Conservation (phyloP, 2,329 filamentous ascomycete genomes). For the Xylaria digitata region DNA sequence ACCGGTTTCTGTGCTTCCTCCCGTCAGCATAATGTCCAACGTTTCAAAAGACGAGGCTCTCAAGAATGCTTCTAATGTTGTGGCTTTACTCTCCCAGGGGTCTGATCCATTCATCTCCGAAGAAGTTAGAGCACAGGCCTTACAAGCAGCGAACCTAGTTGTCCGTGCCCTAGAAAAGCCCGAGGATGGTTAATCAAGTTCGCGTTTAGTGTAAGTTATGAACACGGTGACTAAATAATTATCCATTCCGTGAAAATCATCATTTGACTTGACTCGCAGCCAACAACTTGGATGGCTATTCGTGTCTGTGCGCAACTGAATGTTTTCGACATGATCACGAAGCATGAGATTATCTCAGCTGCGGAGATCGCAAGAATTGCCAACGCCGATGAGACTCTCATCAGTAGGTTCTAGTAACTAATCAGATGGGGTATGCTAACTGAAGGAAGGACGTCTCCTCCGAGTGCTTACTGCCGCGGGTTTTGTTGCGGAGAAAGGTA, state of each 20-base stretch:
- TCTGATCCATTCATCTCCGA: constrained; percentile 22
- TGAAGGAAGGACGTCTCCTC: constrained; percentile 33
- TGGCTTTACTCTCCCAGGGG: constrained; percentile 21
- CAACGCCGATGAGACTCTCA: constrained; percentile 30
- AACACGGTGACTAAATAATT: background rate
- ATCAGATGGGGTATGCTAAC: background rate
- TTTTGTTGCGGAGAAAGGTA: constrained; percentile 35
- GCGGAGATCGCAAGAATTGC: constrained; percentile 13
- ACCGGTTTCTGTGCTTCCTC: background rate
- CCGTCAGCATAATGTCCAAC: constrained; percentile 8
- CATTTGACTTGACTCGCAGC: constrained; percentile 19
- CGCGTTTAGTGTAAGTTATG: constrained; percentile 20
- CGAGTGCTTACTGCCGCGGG: constrained; percentile 37
- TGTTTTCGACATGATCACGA: constrained; percentile 25
- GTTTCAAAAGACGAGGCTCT: constrained; percentile 20
- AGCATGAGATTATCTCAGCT: constrained; percentile 12
- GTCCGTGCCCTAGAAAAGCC: constrained; percentile 24
- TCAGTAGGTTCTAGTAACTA: constrained; percentile 18
- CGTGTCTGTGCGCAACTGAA: constrained; percentile 27
- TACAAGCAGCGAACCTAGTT: constrained; percentile 16
- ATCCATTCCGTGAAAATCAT: background rate
- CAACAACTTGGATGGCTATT: constrained; percentile 24
- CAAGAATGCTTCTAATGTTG: constrained; percentile 13
- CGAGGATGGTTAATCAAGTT: constrained; percentile 31
- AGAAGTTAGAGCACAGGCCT: constrained; percentile 16